Percentiles rank a stretch among this genome's conserved stretches.
Evolutionary conservation across 2,329 filamentous ascomycete genomes (phyloP).

Genomic region (Trichoderma koningii): DNA sequence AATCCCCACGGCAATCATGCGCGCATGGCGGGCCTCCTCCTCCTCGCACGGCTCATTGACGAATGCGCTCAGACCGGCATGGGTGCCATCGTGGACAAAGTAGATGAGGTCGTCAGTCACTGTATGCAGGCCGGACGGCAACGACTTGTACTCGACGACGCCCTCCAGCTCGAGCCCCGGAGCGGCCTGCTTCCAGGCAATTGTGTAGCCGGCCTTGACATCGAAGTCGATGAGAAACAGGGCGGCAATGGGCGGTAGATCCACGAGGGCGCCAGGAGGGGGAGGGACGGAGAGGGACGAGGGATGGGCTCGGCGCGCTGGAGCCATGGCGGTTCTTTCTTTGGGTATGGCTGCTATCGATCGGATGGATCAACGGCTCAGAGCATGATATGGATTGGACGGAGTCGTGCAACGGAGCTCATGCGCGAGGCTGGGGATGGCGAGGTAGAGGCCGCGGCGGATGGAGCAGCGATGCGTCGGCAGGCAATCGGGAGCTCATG

Average conservation of each 20-base stretch:
- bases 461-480: slow-evolving; percentile 10
- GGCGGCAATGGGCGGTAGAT: slow-evolving; percentile 60
- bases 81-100: slow-evolving; percentile 78
- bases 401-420: background rate
- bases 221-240: slow-evolving; percentile 91
- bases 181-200: slow-evolving; percentile 79
- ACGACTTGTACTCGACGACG: slow-evolving; percentile 91
- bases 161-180: slow-evolving; percentile 76
- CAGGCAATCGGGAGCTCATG: slow-evolving; percentile 17
- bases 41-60: slow-evolving; percentile 79
- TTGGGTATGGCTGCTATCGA: background rate
- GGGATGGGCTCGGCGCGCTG: slow-evolving; percentile 44
- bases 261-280: slow-evolving; percentile 37
- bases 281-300: slow-evolving; percentile 43
- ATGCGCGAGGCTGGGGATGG: slow-evolving; percentile 6
- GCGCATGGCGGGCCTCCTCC: slow-evolving; percentile 76
- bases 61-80: slow-evolving; percentile 90
- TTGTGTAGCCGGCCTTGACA: slow-evolving; percentile 86
- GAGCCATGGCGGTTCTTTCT: slow-evolving; percentile 40
- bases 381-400: slow-evolving; percentile 36
- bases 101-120: slow-evolving; percentile 89
- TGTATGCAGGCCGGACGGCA: slow-evolving; percentile 89
- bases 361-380: slow-evolving; percentile 36
- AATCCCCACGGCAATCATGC: slow-evolving; percentile 89
- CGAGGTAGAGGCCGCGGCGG: background rate